Evolutionary conservation across 2,329 filamentous ascomycete species (phyloP).

Genomic region (Plenodomus biglobosus): DNA sequence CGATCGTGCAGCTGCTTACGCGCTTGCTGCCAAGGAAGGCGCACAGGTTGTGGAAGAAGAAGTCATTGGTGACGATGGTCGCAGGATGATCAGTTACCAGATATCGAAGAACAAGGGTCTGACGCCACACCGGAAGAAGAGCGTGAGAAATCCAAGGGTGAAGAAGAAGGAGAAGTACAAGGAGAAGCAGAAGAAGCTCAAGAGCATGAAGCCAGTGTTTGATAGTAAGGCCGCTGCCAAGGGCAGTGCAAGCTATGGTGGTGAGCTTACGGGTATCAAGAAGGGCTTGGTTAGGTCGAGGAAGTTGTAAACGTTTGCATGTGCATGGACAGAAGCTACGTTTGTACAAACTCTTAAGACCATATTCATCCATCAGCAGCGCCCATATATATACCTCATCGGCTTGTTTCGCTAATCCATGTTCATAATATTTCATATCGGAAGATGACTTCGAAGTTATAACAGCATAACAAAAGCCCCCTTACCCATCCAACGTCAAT

Average conservation of each 20-base stretch:
- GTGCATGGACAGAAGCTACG: neutral
- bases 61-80: conserved; percentile 76
- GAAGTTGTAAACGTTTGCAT: conserved; percentile 64
- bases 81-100: conserved; percentile 87
- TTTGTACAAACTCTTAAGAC: neutral
- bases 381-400: neutral
- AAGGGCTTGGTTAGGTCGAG: conserved; percentile 88
- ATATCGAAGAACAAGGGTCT: conserved; percentile 99
- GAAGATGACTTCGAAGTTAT: no score
- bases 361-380: neutral
- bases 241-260: conserved; percentile 66
- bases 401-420: no score
- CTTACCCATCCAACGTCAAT: neutral
- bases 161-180: conserved; percentile 98
- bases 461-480: neutral
- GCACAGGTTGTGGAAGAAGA: conserved; percentile 67
- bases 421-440: no score
- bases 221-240: conserved; percentile 71
- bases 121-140: conserved; percentile 87
- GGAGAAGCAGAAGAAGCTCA: conserved; percentile 95
- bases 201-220: conserved; percentile 81
- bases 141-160: conserved; percentile 88
- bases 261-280: conserved; percentile 95
- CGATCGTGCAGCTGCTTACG: conserved; percentile 61
- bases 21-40: conserved; percentile 57